Evolutionary conservation across 345 rosid species (phyloP).

Genomic region (Euphorbia tirucalli): DNA sequence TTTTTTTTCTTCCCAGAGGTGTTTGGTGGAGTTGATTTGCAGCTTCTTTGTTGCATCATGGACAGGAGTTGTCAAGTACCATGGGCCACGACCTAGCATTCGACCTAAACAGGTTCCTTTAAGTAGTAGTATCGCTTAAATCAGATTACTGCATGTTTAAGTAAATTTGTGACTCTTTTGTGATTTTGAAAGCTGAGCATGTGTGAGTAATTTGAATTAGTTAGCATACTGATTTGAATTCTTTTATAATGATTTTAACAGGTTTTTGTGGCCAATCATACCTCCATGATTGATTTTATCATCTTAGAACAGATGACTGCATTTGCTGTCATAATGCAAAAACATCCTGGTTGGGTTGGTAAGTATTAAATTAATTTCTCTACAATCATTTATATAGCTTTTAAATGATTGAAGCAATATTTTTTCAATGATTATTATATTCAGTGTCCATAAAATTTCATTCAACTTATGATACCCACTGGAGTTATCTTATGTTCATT

Average conservation of each 20-base stretch:
- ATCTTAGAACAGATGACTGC: constrained; percentile 96
- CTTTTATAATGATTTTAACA: constrained; percentile 35
- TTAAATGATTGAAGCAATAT: neutral
- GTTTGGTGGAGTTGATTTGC: constrained; percentile 94
- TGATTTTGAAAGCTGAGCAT: neutral
- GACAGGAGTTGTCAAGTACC: constrained; percentile 97
- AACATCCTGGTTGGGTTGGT: constrained; percentile 99
- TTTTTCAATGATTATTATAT: neutral
- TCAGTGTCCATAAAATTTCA: neutral
- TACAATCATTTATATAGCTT: neutral
- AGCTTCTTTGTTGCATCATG: constrained; percentile 99
- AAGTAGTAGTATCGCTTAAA: constrained; percentile 3
- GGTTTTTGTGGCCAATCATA: constrained; percentile 98
- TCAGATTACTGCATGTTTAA: neutral
- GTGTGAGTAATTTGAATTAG: neutral
- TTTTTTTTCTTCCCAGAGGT: constrained; percentile 56
- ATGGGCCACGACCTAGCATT: constrained; percentile 93
- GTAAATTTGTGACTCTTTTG: neutral
- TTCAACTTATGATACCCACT: neutral
- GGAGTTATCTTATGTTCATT: neutral
- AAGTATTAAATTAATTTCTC: constrained; percentile 33
- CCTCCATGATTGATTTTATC: constrained; percentile 99
- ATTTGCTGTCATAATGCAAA: constrained; percentile 98
- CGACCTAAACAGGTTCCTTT: constrained; percentile 86
- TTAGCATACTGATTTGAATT: neutral